Base-by-base conservation (phyloP, 257 asterid genomes). In the Solanum paucissectum region DNA sequence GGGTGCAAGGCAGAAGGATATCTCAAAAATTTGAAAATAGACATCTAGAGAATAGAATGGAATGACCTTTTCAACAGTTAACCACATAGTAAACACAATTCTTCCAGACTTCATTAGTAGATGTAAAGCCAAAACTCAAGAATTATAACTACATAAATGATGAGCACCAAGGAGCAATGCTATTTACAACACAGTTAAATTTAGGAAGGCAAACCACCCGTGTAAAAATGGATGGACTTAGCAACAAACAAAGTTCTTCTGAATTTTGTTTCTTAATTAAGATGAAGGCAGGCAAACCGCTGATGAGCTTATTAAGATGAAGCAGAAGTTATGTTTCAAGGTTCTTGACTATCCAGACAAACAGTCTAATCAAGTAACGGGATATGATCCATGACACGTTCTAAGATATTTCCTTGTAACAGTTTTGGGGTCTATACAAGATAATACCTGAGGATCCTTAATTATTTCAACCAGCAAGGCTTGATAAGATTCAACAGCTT, bases 391-490 rank as follows among this genome's bases (percentile, higher is more conserved):
- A 49, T 79, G 38, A 44, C 27, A 46, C 7, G 66, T 81, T 46
- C 68, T 29, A 81, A 46, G 10, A 46, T 27, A 46, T 44, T 29
- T 81, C 85, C 27, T 79, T 4, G 69, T 10, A 82, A 16, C 25
- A 29, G 64, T 82, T 82, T 49, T 18, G 42, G 85, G 42, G 44
- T 82, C 69, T 29, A 27, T 49, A 44, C 55, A 89, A 27, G 77
- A 86, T 27, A 82, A 72, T 93, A 97, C 99, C 99, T 94, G 96
- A 33, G 98, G 95, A 96, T 97, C 99, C 91, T 97, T 97, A 86
- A 97, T 96, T 88, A 92, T 94, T 92, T 97, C 99, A 87, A 97
- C 99, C 89, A 97, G 90, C 88, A 97, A 91, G 88, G 99, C 94
- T 89, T 95, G 98, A 92, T 94, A 97, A 40, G 98, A 96, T 89